Evolutionary conservation across 331 rosid genomes (phyloP).

Genomic region (Malus hybrid): DNA sequence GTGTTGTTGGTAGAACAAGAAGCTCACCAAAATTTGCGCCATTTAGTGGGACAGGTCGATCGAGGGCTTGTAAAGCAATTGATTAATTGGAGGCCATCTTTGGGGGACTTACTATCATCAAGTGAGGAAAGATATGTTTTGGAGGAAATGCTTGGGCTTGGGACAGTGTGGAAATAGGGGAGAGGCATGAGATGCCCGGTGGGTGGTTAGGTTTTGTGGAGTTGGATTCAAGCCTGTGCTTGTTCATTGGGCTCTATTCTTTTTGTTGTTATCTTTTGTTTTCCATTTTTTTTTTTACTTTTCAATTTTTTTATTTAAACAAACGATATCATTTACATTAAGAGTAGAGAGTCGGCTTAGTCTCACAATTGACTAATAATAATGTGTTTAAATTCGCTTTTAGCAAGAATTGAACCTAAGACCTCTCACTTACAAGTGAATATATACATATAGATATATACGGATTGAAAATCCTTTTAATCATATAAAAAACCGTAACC

Average conservation of each 20-base stretch:
- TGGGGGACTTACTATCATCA: background rate
- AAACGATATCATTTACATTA: no score
- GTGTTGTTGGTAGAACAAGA: conserved; percentile 20
- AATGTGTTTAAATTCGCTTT: rapidly evolving
- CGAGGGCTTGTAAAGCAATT: conserved; percentile 16
- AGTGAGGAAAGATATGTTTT: conserved; percentile 2
- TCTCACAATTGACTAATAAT: rapidly evolving
- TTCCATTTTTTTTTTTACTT: no score
- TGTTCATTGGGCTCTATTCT: background rate
- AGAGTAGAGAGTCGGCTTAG: rapidly evolving
- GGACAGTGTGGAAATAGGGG: conserved; percentile 23
- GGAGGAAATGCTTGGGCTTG: conserved; percentile 16
- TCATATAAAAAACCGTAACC: no score
- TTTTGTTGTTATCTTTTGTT: no score
- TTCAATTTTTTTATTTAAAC: no score
- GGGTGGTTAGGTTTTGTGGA: conserved; percentile 14
- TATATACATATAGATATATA: no score
- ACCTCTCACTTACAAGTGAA: no score
- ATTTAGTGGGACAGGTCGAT: conserved; percentile 4
- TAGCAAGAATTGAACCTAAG: rapidly evolving
- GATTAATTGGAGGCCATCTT: conserved; percentile 15
- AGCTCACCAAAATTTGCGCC: conserved; percentile 8
- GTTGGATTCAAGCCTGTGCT: conserved; percentile 16
- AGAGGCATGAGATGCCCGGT: conserved; percentile 13
- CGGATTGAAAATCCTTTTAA: rapidly evolving